Evolutionary conservation across 495 filamentous ascomycete genomes (phyloP).

Genomic region (Terfezia boudieri): DNA sequence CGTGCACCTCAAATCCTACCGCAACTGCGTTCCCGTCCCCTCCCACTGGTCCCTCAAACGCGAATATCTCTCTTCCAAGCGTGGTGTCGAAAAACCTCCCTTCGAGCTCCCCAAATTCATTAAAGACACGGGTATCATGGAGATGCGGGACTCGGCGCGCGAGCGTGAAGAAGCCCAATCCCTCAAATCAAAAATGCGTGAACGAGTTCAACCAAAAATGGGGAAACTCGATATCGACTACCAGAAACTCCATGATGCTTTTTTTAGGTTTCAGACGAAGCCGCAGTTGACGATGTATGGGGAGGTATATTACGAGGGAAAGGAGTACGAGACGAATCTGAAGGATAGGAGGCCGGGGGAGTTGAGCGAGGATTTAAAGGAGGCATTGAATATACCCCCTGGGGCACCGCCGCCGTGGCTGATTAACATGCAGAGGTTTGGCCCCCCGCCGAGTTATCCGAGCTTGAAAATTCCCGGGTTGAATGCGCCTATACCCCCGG

Average conservation of each 20-base stretch:
- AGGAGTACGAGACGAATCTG: constrained; percentile 91
- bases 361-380: constrained; percentile 68
- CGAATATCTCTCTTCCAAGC: constrained; percentile 87
- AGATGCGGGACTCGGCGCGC: constrained; percentile 90
- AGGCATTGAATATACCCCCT: constrained; percentile 82
- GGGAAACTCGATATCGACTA: constrained; percentile 96
- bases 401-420: constrained; percentile 92
- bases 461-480: constrained; percentile 80
- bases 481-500: constrained; percentile 85
- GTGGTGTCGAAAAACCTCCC: constrained; percentile 83
- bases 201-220: constrained; percentile 89
- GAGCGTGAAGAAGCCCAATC: constrained; percentile 84
- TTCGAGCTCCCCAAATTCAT: constrained; percentile 94
- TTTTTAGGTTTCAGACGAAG: constrained; percentile 93
- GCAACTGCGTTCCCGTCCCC: constrained; percentile 90
- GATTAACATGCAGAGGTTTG: constrained; percentile 84
- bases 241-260: constrained; percentile 90
- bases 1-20: constrained; percentile 80
- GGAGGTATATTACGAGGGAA: constrained; percentile 96
- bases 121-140: constrained; percentile 85
- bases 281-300: constrained; percentile 83
- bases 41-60: constrained; percentile 86
- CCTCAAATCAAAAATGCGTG: constrained; percentile 85
- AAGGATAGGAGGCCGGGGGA: constrained; percentile 77
- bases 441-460: constrained; percentile 82